Evolutionary conservation across 2,329 filamentous ascomycete genomes (phyloP).

Genomic region (Colletotrichum phormii): DNA sequence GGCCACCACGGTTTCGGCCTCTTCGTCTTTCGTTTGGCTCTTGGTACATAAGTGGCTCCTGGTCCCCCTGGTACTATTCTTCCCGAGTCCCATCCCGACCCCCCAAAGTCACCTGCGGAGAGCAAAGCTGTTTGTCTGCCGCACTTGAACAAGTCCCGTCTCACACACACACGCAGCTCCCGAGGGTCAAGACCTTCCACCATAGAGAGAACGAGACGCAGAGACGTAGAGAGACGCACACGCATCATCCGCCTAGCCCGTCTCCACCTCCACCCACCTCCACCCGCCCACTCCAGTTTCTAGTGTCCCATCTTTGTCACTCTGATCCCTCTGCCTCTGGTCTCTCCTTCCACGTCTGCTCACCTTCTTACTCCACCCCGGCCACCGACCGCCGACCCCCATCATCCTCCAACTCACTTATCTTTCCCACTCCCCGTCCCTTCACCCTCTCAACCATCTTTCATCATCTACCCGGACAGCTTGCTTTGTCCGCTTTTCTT

Average conservation of each 20-base stretch:
- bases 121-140: constrained; percentile 25
- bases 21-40: background rate
- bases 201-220: constrained; percentile 17
- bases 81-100: background rate
- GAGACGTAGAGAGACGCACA: constrained; percentile 24
- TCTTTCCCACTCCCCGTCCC: constrained; percentile 28
- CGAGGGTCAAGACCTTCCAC: constrained; percentile 21
- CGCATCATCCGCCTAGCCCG: constrained; percentile 33
- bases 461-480: constrained; percentile 12
- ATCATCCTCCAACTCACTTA: constrained; percentile 32
- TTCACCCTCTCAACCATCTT: constrained; percentile 1
- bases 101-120: constrained; percentile 29
- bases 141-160: constrained; percentile 16
- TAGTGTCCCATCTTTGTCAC: background rate
- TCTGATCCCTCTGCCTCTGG: background rate
- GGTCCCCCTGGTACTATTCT: constrained; percentile 8
- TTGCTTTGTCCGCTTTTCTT: constrained; percentile 9
- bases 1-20: constrained; percentile 29
- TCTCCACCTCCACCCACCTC: constrained; percentile 31
- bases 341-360: constrained; percentile 33
- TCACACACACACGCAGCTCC: constrained; percentile 10
- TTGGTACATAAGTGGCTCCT: constrained; percentile 34
- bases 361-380: constrained; percentile 34
- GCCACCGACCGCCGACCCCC: constrained; percentile 30
- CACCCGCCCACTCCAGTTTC: constrained; percentile 8